Percentiles rank a stretch among this genome's conserved stretches.
phyloP scores from a whole-genome alignment of 306 rosid species.

The Canavalia gladiata region DNA sequence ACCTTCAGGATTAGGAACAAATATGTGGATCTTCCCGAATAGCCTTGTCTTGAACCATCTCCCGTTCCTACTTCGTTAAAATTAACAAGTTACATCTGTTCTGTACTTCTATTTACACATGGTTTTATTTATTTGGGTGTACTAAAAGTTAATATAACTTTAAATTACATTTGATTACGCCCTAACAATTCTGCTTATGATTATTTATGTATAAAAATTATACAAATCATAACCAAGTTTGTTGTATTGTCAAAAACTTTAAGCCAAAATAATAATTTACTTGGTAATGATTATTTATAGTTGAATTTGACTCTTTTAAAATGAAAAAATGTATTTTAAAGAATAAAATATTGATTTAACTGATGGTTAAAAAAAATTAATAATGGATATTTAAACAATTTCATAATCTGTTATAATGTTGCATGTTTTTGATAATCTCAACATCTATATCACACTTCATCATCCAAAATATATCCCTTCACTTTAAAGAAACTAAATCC shows the following conservation, averaged over 20 bases:
- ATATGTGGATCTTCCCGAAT: conserved; percentile 74
- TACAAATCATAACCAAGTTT: conserved; percentile 13
- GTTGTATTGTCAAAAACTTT: neutral
- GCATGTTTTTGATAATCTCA: too few relatives aligned
- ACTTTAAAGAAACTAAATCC: too few relatives aligned
- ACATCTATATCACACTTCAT: too few relatives aligned
- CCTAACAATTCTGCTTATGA: conserved; percentile 17
- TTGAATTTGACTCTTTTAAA: too few relatives aligned
- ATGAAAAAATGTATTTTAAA: too few relatives aligned
- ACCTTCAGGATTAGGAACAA: conserved; percentile 72
- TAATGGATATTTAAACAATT: too few relatives aligned
- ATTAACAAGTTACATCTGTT: conserved; percentile 2
- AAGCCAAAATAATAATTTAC: neutral
- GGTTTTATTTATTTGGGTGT: conserved; percentile 4
- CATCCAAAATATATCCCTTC: too few relatives aligned
- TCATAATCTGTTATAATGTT: too few relatives aligned
- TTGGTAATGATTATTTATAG: neutral
- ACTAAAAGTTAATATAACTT: neutral
- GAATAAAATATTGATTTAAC: too few relatives aligned
- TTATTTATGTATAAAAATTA: neutral
- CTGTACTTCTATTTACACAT: neutral
- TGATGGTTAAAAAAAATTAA: too few relatives aligned
- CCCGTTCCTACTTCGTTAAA: conserved; percentile 64
- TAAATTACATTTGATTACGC: neutral
- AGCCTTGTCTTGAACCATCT: conserved; percentile 82